phyloP scores from a whole-genome alignment of 1,139 yeast species.

The Candida gigantensis region DNA sequence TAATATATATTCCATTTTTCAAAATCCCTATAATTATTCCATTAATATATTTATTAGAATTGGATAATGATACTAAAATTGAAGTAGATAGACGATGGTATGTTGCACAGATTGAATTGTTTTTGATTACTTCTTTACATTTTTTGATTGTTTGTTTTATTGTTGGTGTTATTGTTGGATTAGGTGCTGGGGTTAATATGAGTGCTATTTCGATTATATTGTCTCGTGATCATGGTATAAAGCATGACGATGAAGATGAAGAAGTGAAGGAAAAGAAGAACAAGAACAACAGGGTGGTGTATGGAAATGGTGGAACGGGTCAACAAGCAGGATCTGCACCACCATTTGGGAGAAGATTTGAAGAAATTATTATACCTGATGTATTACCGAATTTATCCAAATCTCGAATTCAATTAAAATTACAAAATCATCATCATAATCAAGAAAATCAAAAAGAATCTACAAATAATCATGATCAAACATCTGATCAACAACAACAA shows the following conservation, averaged over 20 bases:
- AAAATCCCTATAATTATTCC: slow-evolving; percentile 16
- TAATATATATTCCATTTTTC: slow-evolving; percentile 15
- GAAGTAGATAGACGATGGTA: too few species aligned
- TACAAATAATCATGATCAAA: not conserved
- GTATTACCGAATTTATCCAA: slow-evolving; percentile 19
- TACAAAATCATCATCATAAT: not conserved
- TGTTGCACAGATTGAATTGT: slow-evolving; percentile 13
- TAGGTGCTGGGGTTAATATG: slow-evolving; percentile 13
- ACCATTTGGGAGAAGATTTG: too few species aligned
- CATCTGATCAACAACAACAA: not conserved
- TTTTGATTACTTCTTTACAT: slow-evolving; percentile 13
- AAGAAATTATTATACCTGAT: slow-evolving; percentile 34
- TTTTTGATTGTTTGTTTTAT: slow-evolving; percentile 14
- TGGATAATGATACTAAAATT: slow-evolving; percentile 11
- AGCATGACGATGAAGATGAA: slow-evolving; percentile 37
- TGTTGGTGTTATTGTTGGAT: slow-evolving; percentile 15
- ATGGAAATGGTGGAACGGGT: too few species aligned
- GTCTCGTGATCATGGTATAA: slow-evolving; percentile 21
- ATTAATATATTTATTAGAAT: slow-evolving; percentile 13
- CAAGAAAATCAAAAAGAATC: not conserved
- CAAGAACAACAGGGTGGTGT: too few species aligned
- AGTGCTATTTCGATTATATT: slow-evolving; percentile 12
- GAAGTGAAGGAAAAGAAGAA: slow-evolving; percentile 13
- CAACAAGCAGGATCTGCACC: too few species aligned
- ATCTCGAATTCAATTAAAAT: slow-evolving; percentile 3